Percentiles rank a stretch among this genome's conserved stretches.
Conservation (phyloP, 805 yeast genomes). For the Nakazawaea molendinolei region DNA sequence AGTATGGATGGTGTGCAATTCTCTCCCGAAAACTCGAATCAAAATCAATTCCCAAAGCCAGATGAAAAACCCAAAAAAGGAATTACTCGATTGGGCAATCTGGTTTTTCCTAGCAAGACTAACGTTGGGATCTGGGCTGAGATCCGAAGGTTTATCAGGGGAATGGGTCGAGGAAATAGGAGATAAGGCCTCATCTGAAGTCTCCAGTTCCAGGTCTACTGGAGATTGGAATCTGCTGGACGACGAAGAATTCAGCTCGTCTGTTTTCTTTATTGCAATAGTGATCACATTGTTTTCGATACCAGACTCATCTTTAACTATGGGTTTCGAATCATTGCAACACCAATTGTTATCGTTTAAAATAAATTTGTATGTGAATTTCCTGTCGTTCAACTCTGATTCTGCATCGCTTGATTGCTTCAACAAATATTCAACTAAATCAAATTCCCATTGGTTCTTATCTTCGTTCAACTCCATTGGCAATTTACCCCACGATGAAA, state of each 20-base stretch:
- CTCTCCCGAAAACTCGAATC: slow-evolving; percentile 2
- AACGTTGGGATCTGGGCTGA: too few relatives aligned
- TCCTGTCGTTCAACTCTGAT: slow-evolving; percentile 9
- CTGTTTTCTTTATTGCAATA: too few relatives aligned
- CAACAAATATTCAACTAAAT: slow-evolving; percentile 8
- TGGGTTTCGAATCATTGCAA: slow-evolving; percentile 16
- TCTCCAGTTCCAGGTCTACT: slow-evolving; percentile 14
- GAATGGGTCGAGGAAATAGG: slow-evolving; percentile 5
- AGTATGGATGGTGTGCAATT: too few relatives aligned
- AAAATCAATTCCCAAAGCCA: slow-evolving; percentile 7
- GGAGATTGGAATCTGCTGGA: slow-evolving; percentile 7
- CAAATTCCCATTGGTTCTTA: slow-evolving; percentile 4
- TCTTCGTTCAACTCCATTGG: slow-evolving; percentile 1
- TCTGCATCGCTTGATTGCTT: slow-evolving; percentile 8
- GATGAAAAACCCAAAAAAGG: slow-evolving; percentile 1
- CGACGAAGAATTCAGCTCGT: too few relatives aligned
- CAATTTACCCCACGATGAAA: slow-evolving; percentile 6
- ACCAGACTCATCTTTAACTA: slow-evolving; percentile 20
- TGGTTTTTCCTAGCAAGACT: too few relatives aligned
- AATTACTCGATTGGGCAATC: slow-evolving; percentile 1
- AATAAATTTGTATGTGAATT: slow-evolving; percentile 22
- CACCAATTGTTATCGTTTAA: slow-evolving; percentile 22
- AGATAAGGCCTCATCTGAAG: slow-evolving; percentile 9
- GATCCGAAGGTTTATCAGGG: background rate
- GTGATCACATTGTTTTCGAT: slow-evolving; percentile 20